A percentile compares a stretch with the other conserved stretches of the same genome.
Conservation (phyloP, 2,329 filamentous ascomycete genomes). For the Neonectria sp. region DNA sequence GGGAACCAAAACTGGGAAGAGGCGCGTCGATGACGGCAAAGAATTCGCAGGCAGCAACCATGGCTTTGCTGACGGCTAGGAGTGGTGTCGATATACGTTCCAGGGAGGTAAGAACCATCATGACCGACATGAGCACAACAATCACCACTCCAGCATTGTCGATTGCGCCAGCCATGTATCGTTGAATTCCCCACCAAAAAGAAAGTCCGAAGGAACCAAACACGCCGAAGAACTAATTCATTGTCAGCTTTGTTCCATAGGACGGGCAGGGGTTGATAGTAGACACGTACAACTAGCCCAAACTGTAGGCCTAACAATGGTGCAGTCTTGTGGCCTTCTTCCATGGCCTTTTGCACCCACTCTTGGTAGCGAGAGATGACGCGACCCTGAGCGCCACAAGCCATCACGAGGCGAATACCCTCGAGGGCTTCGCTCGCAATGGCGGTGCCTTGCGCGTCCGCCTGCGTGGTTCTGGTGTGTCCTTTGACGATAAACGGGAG, state of each 20-base stretch:
- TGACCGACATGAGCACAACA: conserved; percentile 56
- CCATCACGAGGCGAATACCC: conserved; percentile 60
- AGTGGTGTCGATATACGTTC: conserved; percentile 57
- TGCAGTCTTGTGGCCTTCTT: conserved; percentile 52
- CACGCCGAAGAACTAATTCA: conserved; percentile 49
- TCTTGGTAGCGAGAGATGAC: conserved; percentile 55
- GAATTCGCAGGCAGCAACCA: conserved; percentile 49
- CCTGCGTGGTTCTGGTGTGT: conserved; percentile 35
- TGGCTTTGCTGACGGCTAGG: conserved; percentile 52
- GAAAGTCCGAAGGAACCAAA: conserved; percentile 56
- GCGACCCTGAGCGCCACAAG: conserved; percentile 59
- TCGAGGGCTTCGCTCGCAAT: conserved; percentile 61
- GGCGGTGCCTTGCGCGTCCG: conserved; percentile 55
- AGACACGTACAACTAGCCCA: conserved; percentile 32
- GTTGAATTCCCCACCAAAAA: conserved; percentile 61
- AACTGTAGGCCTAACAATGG: conserved; percentile 37
- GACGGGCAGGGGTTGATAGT: background rate
- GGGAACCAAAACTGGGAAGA: conserved; percentile 33
- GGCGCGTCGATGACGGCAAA: conserved; percentile 50
- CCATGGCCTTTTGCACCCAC: conserved; percentile 56
- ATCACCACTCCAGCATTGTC: conserved; percentile 55
- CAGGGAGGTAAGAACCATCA: conserved; percentile 55
- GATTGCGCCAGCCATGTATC: conserved; percentile 53
- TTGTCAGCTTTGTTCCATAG: conserved; percentile 5
- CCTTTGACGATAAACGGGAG: conserved; percentile 41